A percentile compares a stretch with the other conserved stretches of the same genome.
phyloP scores from a whole-genome alignment of 768 basidiomycete genomes.

The Leccinum subtestaceum region DNA sequence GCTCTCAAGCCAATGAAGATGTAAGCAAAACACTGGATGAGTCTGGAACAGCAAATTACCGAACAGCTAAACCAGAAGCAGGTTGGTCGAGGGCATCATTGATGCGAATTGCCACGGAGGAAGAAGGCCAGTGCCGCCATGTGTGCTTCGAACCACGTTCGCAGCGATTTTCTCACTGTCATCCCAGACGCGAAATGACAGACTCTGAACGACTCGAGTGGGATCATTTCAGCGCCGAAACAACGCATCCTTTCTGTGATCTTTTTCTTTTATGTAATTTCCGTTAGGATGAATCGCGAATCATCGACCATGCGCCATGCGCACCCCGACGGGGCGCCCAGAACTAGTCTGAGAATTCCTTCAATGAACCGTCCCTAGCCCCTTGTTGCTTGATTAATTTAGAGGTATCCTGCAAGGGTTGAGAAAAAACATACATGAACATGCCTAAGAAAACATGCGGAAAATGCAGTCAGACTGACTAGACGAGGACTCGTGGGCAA shows the following conservation, averaged over 20 bases:
- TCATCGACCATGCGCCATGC: conserved; percentile 4
- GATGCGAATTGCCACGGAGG: not conserved
- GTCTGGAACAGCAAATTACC: not conserved
- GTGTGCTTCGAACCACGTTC: not conserved
- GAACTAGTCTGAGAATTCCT: not conserved
- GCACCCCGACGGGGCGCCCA: conserved; percentile 1
- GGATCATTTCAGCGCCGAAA: conserved; percentile 4
- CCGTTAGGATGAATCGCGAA: conserved; percentile 2
- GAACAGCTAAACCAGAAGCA: not conserved
- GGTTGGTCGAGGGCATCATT: not conserved
- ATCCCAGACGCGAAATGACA: not conserved
- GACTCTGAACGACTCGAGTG: not conserved
- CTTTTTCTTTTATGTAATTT: conserved; percentile 1
- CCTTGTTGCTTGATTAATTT: conserved; percentile 1
- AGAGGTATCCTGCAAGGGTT: not conserved
- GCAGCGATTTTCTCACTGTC: not conserved
- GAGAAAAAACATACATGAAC: conserved; percentile 2
- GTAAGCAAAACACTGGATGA: not conserved
- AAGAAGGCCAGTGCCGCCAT: not conserved
- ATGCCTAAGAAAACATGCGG: not conserved
- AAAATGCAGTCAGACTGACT: not conserved
- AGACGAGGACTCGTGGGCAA: not conserved
- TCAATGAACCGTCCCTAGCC: not conserved
- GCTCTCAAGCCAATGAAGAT: not conserved
- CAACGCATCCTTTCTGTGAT: not conserved